Conservation (phyloP, 768 basidiomycete genomes). For the Suillus clintonianus region DNA sequence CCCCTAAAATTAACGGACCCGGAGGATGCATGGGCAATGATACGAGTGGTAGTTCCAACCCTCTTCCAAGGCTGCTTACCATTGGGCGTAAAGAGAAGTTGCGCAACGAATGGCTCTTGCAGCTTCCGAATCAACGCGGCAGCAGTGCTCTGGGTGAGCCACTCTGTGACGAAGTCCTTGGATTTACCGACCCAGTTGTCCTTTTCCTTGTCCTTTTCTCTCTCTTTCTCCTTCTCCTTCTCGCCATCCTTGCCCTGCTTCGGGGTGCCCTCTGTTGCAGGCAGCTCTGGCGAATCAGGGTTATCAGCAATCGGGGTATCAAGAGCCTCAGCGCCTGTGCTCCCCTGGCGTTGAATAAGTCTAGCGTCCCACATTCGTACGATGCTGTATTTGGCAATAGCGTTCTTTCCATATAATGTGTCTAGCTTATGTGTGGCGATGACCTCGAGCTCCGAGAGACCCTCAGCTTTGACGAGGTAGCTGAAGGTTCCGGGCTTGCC, state of each 20-base stretch:
- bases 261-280: background rate
- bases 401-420: constrained; percentile 1
- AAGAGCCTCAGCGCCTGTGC: background rate
- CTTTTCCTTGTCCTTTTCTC: background rate
- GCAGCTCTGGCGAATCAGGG: background rate
- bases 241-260: background rate
- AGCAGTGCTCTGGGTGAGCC: background rate
- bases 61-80: background rate
- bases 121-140: constrained; percentile 2
- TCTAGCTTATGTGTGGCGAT: constrained; percentile 14
- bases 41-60: background rate
- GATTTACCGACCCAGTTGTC: constrained; percentile 1
- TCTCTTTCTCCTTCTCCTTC: background rate
- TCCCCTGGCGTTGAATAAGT: background rate
- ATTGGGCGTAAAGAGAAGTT: background rate
- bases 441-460: constrained; percentile 17
- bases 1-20: constrained; percentile 1
- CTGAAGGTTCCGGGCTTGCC: background rate
- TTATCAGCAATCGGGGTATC: background rate
- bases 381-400: constrained; percentile 9
- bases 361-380: constrained; percentile 23
- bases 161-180: background rate
- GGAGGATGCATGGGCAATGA: background rate
- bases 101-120: constrained; percentile 7
- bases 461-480: constrained; percentile 23